Conservation (phyloP, 805 yeast species). For the Wickerhamomyces alni region DNA sequence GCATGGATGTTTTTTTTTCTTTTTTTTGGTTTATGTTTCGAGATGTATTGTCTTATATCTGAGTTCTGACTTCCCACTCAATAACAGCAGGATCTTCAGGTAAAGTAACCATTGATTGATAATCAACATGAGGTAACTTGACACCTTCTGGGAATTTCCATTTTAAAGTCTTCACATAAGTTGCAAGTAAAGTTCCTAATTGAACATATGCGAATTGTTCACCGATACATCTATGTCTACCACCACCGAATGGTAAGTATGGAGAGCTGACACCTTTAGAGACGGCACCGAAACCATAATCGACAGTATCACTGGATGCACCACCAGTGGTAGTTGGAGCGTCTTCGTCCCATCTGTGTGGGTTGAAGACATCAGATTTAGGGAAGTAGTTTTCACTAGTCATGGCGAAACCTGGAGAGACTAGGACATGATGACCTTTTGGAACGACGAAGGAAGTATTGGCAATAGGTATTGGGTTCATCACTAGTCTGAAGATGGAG, state of each 20-base stretch:
- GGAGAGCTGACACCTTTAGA: conserved; percentile 96
- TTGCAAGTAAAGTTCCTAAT: conserved; percentile 75
- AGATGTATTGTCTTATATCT: not conserved
- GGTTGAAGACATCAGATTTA: conserved; percentile 63
- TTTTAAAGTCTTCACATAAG: conserved; percentile 67
- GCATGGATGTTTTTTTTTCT: too few species aligned
- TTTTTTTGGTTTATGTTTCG: not conserved
- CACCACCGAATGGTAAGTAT: conserved; percentile 97
- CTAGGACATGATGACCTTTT: conserved; percentile 81
- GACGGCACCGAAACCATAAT: conserved; percentile 95
- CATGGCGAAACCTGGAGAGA: conserved; percentile 90
- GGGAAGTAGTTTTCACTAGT: conserved; percentile 76
- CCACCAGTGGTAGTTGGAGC: conserved; percentile 6
- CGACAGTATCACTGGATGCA: conserved; percentile 49
- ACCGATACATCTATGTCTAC: conserved; percentile 98
- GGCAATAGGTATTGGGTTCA: conserved; percentile 72
- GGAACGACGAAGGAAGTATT: conserved; percentile 79
- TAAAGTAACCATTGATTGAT: conserved; percentile 87
- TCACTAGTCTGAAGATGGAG: conserved; percentile 90
- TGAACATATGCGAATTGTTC: conserved; percentile 97
- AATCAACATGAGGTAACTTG: conserved; percentile 64
- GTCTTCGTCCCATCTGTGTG: conserved; percentile 77
- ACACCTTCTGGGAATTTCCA: conserved; percentile 64
- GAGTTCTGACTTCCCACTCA: conserved; percentile 60
- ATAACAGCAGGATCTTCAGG: conserved; percentile 75